Base-by-base conservation (phyloP, 176 grass and related monocot genomes). In the Dendrocalamus sinicus region DNA sequence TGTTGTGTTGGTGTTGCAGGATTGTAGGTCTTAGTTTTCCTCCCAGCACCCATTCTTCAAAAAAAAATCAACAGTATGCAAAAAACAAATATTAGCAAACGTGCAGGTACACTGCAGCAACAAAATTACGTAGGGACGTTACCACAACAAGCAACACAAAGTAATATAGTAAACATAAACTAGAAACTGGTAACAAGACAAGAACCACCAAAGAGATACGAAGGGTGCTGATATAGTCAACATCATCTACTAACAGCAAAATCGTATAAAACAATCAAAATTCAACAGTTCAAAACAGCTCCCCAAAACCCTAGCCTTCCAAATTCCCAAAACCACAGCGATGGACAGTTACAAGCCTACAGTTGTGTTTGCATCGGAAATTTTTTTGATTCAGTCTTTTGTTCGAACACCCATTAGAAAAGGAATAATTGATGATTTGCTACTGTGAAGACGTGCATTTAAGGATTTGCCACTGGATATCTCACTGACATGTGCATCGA, bases 11-110 rank as follows among this genome's bases (percentile, higher is more conserved):
- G 40, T 41, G 15, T 37, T 53, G 47, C 17, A 11, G 3, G 46
- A 17, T 40, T 66, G n/a, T 73, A 77, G 15, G 77, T 82, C 72
- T 70, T 10, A 4, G 83, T 89, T 64, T 86, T 91, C 62, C 78
- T 85, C 78, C 89, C 81, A 66, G 84, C 72, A 77, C 82, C 76
- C 95, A 97, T 97, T 83, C 91, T 94, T 75, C 23, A 35, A 66
- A 63, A 83, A 22, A 59, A 32, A 32, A 77, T 64, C 35, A 78
- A 78, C 17, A 86, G 30, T 52, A 19, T 22, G 7, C 19, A 86
- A 80, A 79, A 70, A 39, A 79, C 0, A 71, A 86, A 86, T 23
- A 23, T 76, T 37, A 90, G 22, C 77, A 65, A 47, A 53, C 32
- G 53, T 24, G 9, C 15, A 60, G 61, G 26, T 44, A 3, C 12